Conservation (phyloP, 768 basidiomycete genomes). For the Xanthoconium purpureum region DNA sequence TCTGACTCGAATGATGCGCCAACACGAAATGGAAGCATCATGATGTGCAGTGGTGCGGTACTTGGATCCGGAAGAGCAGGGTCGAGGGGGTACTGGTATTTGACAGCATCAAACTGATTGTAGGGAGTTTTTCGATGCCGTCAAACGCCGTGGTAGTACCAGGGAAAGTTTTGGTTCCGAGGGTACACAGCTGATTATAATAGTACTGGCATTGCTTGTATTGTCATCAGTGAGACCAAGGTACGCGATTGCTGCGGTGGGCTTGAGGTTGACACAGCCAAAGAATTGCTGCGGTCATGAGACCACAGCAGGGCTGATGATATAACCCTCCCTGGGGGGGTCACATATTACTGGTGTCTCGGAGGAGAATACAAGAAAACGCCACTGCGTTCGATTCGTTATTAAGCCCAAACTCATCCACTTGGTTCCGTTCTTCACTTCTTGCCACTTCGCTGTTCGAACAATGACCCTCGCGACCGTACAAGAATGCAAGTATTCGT, state of each 20-base stretch:
- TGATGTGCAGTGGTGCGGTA: not conserved
- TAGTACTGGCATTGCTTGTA: too few species aligned
- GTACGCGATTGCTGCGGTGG: too few species aligned
- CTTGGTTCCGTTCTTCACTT: conserved; percentile 10
- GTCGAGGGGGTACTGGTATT: not conserved
- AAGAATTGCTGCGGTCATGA: not conserved
- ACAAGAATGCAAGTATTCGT: conserved; percentile 17
- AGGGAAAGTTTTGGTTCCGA: too few species aligned
- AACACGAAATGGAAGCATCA: conserved; percentile 8
- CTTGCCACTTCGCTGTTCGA: not conserved
- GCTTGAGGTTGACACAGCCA: conserved; percentile 2
- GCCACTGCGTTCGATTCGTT: conserved; percentile 20
- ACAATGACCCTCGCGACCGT: conserved; percentile 14
- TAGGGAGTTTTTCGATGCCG: not conserved
- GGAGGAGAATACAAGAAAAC: conserved; percentile 4
- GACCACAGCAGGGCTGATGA: not conserved
- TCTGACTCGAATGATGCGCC: not conserved
- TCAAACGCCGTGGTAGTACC: not conserved
- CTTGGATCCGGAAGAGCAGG: not conserved
- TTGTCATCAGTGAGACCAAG: too few species aligned
- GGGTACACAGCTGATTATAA: too few species aligned
- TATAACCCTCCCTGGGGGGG: conserved; percentile 9
- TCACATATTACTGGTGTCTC: not conserved
- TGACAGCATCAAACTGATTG: not conserved
- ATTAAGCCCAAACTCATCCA: conserved; percentile 17